A percentile compares a stretch with the other conserved stretches of the same genome.
phyloP scores from a whole-genome alignment of 169 alveolate species.

The Plasmodium cynomolgi region DNA sequence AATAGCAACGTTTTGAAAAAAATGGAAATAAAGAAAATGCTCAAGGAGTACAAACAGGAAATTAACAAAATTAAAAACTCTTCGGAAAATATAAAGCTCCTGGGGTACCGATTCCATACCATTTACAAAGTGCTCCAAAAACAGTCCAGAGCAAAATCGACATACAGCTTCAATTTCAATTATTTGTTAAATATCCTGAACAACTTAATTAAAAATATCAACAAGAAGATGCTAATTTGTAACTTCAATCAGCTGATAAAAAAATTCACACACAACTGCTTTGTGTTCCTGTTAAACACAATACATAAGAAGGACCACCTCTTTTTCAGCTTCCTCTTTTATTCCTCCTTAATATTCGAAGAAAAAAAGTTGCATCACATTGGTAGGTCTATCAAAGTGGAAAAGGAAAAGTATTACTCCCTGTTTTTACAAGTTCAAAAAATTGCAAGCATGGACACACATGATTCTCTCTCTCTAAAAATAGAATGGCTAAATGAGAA shows the following conservation, averaged over 20 bases:
- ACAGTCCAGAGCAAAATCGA: conserved; percentile 15
- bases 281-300: conserved; percentile 50
- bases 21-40: conserved; percentile 68
- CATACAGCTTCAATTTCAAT: conserved; percentile 47
- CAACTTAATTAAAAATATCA: conserved; percentile 52
- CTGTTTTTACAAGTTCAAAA: conserved; percentile 8
- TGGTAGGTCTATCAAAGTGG: conserved; percentile 27
- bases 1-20: conserved; percentile 57
- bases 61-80: conserved; percentile 52
- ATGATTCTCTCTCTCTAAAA: neutral
- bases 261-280: conserved; percentile 70
- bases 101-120: conserved; percentile 50
- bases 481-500: conserved; percentile 51
- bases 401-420: conserved; percentile 53
- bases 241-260: conserved; percentile 65
- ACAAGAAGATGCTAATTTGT: conserved; percentile 67
- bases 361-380: conserved; percentile 8
- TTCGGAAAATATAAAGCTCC: conserved; percentile 39
- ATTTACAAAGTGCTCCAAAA: conserved; percentile 58
- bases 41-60: conserved; percentile 68
- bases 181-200: conserved; percentile 62
- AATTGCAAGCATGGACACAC: neutral
- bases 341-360: conserved; percentile 57
- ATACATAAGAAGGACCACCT: conserved; percentile 39
- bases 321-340: conserved; percentile 45